Evolutionary conservation across 2,329 filamentous ascomycete species (phyloP).

Genomic region (Emergomyces pasteurianus): DNA sequence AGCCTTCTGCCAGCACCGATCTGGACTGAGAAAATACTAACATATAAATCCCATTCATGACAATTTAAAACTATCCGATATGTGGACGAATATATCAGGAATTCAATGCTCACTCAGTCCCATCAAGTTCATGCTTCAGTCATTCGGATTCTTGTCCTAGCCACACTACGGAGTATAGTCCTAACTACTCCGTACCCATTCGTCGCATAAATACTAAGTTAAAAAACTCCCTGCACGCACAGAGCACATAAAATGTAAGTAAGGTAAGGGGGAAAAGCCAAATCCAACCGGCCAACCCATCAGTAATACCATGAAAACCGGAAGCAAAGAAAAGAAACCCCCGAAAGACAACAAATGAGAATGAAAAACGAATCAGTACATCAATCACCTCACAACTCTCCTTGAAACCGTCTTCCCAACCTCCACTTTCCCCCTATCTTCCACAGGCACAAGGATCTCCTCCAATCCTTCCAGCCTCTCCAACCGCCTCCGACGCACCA

Average conservation of each 20-base stretch:
- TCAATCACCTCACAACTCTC: conserved; percentile 1
- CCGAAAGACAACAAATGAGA: not conserved
- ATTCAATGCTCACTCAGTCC: not conserved
- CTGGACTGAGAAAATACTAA: no score
- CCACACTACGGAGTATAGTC: no score
- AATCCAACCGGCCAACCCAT: not conserved
- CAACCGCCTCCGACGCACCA: conserved; percentile 42
- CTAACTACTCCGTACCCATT: no score
- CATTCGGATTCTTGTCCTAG: no score
- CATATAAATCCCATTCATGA: not conserved
- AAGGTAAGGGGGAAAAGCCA: not conserved
- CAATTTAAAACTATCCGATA: not conserved
- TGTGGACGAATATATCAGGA: not conserved
- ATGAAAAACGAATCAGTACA: not conserved
- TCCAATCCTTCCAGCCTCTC: conserved; percentile 23
- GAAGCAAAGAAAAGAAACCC: not conserved
- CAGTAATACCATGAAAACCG: not conserved
- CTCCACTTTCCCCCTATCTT: not conserved
- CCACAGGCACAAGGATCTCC: conserved; percentile 3
- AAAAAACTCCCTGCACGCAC: no score
- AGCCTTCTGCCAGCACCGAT: not conserved
- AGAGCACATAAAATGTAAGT: no score
- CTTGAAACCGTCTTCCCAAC: conserved; percentile 1
- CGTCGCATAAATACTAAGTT: no score
- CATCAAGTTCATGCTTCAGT: no score